Evolutionary conservation across 306 rosid genomes (phyloP), one percentile per base, ranked within the genome.

Genomic region (Vachellia pachyceras): DNA sequence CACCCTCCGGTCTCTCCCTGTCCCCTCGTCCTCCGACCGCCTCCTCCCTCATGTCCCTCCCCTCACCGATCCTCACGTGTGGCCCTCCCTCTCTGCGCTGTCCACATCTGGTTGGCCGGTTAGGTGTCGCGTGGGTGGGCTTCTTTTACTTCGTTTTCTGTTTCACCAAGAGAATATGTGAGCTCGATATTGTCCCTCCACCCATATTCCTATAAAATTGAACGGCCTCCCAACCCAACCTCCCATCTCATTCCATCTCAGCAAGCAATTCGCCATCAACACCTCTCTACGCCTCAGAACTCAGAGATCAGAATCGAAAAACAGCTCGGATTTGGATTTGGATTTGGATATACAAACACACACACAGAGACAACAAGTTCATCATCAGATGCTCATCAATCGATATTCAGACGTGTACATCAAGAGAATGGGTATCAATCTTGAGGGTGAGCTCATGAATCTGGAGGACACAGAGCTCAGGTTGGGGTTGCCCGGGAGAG

Each of bases 401-500:
- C 33, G 33, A 29, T 37, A 0, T 3, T 37, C 41, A 37, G 41
- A 37, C 41, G n/a, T 13, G 9, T 29, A 29, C 33, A 5, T 50
- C 58, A 50, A 50, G 22, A 17, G 6, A 6, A 33, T 55, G 61
- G 61, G 22, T 11, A 7, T 55, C 9, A 55, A 55, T 20, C n/a
- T 13, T 8, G 29, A 55, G 9, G 22, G 61, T 7, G 83, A 86
- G 65, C 72, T 50, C 58, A 50, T 88, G 75, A 89, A 89, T 77
- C 79, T 90, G 47, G 82, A 80, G 84, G 93, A 64, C n/a, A 88
- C 90, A 13, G 92, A 92, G 85, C 87, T 94, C 60, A 90, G 90
- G 67, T 79, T 94, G 73, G 98, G 97, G 23, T 77, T 92, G 66
- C 95, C 95, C 0, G 95, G 97, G 5, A 72, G 81, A 14, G 78